A percentile compares a stretch with the other conserved stretches of the same genome.
Evolutionary conservation across 495 filamentous ascomycete genomes (phyloP).

Genomic region (Baudoinia panamericana): DNA sequence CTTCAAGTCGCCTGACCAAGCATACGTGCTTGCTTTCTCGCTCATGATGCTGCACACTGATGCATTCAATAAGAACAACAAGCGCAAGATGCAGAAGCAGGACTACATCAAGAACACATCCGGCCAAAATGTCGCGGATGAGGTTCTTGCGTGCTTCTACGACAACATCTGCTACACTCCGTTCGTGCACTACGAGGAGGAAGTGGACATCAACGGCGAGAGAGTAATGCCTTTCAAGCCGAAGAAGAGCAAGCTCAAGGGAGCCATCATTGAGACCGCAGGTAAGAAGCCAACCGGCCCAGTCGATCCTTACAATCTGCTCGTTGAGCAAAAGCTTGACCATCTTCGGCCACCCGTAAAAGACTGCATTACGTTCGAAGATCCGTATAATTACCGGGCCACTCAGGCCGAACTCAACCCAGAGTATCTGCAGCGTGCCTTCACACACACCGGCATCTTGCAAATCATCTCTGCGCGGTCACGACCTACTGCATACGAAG

Average conservation of each 20-base stretch:
- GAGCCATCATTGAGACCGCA: constrained; percentile 50
- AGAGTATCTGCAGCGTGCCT: constrained; percentile 65
- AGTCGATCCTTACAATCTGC: constrained; percentile 86
- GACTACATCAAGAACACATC: constrained; percentile 90
- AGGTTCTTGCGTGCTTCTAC: constrained; percentile 90
- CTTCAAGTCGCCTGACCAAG: constrained; percentile 81
- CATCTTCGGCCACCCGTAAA: constrained; percentile 69
- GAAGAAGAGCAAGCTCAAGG: constrained; percentile 55
- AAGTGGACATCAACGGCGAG: constrained; percentile 65
- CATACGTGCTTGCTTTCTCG: constrained; percentile 95
- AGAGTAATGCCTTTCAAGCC: constrained; percentile 55
- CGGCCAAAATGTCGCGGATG: constrained; percentile 75
- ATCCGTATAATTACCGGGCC: constrained; percentile 79
- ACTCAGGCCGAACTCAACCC: constrained; percentile 57
- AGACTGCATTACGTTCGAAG: constrained; percentile 83
- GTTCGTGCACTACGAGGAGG: constrained; percentile 93
- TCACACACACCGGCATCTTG: constrained; percentile 77
- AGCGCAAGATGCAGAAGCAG: constrained; percentile 92
- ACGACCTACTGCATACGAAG: constrained; percentile 87
- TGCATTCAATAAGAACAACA: constrained; percentile 99
- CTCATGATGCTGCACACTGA: constrained; percentile 93
- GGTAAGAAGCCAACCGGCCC: constrained; percentile 63
- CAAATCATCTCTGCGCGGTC: constrained; percentile 91
- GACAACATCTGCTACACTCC: constrained; percentile 97
- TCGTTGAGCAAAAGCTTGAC: constrained; percentile 78